These are phyloP conservation scores for Boletus fagicola DNA, from an alignment of 768 basidiomycete species.

Conservation along the genomic window DNA sequence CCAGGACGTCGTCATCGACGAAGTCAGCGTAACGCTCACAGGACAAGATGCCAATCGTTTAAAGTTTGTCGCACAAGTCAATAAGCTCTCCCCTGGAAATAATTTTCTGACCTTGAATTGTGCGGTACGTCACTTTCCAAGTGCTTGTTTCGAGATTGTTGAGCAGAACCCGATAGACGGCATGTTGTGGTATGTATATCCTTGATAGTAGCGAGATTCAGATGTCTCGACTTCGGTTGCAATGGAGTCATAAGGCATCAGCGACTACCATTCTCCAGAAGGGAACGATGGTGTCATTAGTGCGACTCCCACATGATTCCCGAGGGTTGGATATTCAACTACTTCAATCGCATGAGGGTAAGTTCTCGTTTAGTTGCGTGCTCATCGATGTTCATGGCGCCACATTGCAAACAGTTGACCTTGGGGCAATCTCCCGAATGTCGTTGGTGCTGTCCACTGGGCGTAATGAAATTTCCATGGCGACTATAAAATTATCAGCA, in stretches of 20 bases:
- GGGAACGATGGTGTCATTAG: slow-evolving; percentile 39
- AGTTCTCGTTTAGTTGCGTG: slow-evolving; percentile 17
- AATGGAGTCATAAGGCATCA: slow-evolving; percentile 53
- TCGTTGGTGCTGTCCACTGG: slow-evolving; percentile 62
- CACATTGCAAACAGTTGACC: slow-evolving; percentile 49
- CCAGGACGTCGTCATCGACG: slow-evolving; percentile 61
- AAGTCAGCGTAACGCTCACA: slow-evolving; percentile 56
- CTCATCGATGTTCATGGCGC: neutral
- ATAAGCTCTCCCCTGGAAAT: slow-evolving; percentile 54
- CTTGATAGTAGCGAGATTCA: slow-evolving; percentile 68
- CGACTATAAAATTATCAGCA: slow-evolving; percentile 52
- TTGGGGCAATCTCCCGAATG: slow-evolving; percentile 56
- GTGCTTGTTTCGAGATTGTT: neutral
- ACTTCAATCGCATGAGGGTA: slow-evolving; percentile 48
- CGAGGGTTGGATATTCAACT: slow-evolving; percentile 63
- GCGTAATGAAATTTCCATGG: slow-evolving; percentile 59
- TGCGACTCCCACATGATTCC: slow-evolving; percentile 63
- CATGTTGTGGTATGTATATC: slow-evolving; percentile 65
- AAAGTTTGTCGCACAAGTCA: slow-evolving; percentile 46
- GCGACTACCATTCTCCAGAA: slow-evolving; percentile 18
- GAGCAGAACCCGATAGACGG: slow-evolving; percentile 41
- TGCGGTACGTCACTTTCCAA: slow-evolving; percentile 50
- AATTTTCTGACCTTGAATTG: slow-evolving; percentile 62
- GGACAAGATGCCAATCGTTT: slow-evolving; percentile 65
- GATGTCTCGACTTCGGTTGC: slow-evolving; percentile 61